These are phyloP conservation scores for Pseudocercospora eumusae DNA, from an alignment of 2,329 filamentous ascomycete genomes.

Conservation along the genomic window DNA sequence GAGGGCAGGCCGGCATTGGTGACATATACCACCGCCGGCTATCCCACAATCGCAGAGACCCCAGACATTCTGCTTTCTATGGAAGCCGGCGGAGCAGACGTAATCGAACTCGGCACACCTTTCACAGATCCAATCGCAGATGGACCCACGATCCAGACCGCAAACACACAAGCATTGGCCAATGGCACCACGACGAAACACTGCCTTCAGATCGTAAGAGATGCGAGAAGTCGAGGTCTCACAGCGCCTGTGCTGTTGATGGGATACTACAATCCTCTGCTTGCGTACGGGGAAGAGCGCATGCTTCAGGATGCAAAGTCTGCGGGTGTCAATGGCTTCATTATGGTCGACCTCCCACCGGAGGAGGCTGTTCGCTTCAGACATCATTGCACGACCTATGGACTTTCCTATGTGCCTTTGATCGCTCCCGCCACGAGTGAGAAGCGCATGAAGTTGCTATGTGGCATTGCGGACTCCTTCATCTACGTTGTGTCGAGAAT, in stretches of 20 bases:
- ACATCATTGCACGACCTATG: conserved; percentile 74
- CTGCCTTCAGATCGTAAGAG: conserved; percentile 79
- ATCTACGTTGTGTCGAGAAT: conserved; percentile 98
- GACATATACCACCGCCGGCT: conserved; percentile 95
- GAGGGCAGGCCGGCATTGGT: conserved; percentile 71
- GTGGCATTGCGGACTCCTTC: conserved; percentile 95
- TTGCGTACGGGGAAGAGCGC: conserved; percentile 90
- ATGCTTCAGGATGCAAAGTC: conserved; percentile 81
- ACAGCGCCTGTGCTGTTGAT: conserved; percentile 85
- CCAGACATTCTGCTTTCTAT: conserved; percentile 82
- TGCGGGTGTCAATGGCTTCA: conserved; percentile 91
- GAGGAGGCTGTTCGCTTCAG: conserved; percentile 95
- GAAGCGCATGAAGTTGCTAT: conserved; percentile 89
- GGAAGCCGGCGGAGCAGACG: conserved; percentile 89
- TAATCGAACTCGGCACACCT: conserved; percentile 93
- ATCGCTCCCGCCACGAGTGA: conserved; percentile 94
- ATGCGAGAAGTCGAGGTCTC: conserved; percentile 75
- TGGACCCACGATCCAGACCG: conserved; percentile 92
- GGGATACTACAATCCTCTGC: conserved; percentile 97
- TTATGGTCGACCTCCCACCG: conserved; percentile 91
- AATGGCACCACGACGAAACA: conserved; percentile 84
- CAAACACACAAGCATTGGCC: conserved; percentile 83
- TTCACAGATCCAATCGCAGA: conserved; percentile 99
- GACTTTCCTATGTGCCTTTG: conserved; percentile 93
- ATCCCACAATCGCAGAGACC: conserved; percentile 77